Percentiles rank a stretch among this genome's conserved stretches.
Evolutionary conservation across 1,284 basidiomycete genomes (phyloP).

Genomic region (Austroboletus niveus): DNA sequence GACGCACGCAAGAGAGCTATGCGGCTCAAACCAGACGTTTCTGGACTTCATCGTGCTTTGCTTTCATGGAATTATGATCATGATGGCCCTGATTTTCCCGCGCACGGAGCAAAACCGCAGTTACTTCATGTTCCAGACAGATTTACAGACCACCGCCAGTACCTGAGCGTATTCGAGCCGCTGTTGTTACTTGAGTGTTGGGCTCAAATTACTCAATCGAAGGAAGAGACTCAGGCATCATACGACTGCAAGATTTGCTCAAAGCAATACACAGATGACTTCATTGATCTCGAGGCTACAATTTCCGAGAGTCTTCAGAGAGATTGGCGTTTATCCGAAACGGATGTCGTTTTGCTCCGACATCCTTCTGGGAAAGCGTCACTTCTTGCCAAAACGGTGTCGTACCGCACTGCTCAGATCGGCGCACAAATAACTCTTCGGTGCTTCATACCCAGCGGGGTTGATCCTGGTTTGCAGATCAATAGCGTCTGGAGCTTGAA

Average conservation of each 20-base stretch:
- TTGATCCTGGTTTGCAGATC: conserved; percentile 59
- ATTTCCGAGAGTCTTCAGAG: conserved; percentile 57
- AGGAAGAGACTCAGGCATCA: conserved; percentile 57
- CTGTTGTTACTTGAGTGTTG: conserved; percentile 91
- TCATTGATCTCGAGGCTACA: conserved; percentile 69
- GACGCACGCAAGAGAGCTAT: conserved; percentile 64
- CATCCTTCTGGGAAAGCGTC: conserved; percentile 49
- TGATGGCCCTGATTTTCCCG: conserved; percentile 58
- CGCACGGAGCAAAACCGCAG: conserved; percentile 35
- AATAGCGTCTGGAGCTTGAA: conserved; percentile 72
- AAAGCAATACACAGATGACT: conserved; percentile 68
- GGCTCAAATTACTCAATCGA: conserved; percentile 82
- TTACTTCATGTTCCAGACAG: conserved; percentile 56
- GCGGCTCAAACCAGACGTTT: conserved; percentile 82
- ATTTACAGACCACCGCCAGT: conserved; percentile 70
- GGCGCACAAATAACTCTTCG: conserved; percentile 53
- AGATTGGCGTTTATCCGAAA: conserved; percentile 77
- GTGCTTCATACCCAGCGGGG: conserved; percentile 41
- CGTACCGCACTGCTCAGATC: conserved; percentile 53
- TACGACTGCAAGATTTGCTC: conserved; percentile 60
- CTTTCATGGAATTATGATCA: conserved; percentile 87
- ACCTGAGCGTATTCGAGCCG: conserved; percentile 79
- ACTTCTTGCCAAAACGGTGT: conserved; percentile 77
- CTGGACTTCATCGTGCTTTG: conserved; percentile 76
- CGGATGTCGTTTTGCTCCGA: conserved; percentile 74